Percentiles rank a stretch among this genome's conserved stretches.
Evolutionary conservation across 768 basidiomycete species (phyloP).

Genomic region (Leccinellum rugosiceps): DNA sequence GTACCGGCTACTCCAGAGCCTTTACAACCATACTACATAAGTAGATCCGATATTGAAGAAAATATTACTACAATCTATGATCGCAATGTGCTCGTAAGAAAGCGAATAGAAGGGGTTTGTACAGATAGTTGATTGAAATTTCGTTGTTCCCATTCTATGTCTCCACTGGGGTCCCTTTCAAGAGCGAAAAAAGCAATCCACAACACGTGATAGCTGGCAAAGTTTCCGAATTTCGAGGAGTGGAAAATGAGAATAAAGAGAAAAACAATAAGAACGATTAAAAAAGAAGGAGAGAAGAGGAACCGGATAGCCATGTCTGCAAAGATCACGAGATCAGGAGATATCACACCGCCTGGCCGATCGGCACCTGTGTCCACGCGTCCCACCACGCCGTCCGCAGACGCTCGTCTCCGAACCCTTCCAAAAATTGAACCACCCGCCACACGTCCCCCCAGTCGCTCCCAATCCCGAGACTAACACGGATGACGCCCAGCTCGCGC

Average conservation of each 20-base stretch:
- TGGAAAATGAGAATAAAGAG: not conserved
- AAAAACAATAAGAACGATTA: not conserved
- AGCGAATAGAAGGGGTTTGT: not conserved
- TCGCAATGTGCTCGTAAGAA: not conserved
- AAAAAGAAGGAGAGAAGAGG: not conserved
- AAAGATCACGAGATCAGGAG: not conserved
- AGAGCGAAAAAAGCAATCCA: not conserved
- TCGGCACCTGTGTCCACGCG: conserved; percentile 30
- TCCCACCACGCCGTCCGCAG: conserved; percentile 41
- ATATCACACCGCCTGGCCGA: conserved; percentile 35
- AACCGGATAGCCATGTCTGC: not conserved
- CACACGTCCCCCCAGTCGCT: conserved; percentile 76
- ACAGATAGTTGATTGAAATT: not conserved
- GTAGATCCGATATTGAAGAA: not conserved
- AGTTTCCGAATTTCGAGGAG: not conserved
- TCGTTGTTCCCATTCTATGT: not conserved
- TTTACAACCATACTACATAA: not conserved
- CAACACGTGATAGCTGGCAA: not conserved
- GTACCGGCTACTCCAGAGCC: not conserved
- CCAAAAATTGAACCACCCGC: conserved; percentile 50
- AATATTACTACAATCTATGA: not conserved
- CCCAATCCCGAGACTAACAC: conserved; percentile 76
- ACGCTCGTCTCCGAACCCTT: conserved; percentile 41
- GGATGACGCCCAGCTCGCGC: conserved; percentile 68
- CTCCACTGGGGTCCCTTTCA: not conserved